Conservation (phyloP, 78 protist genomes). For the Dictyostelium brefeldianum region DNA sequence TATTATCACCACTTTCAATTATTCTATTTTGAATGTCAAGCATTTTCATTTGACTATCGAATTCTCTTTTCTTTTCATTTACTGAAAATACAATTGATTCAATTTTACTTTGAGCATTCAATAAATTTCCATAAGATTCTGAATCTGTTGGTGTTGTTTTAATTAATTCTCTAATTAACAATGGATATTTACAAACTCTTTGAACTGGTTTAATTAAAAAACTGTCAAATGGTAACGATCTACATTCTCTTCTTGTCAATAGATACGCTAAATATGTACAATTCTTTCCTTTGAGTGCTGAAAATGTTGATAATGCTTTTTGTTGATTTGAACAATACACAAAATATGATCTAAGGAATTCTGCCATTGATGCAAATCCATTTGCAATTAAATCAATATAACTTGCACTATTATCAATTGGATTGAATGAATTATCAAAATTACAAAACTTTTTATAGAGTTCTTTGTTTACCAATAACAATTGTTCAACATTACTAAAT, state of each 20-base stretch:
- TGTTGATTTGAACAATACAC: slow-evolving; percentile 75
- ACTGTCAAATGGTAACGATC: slow-evolving; percentile 67
- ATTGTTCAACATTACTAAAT: slow-evolving; percentile 77
- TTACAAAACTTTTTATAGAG: slow-evolving; percentile 34
- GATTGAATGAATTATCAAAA: background rate
- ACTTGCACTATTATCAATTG: background rate
- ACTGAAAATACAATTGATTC: slow-evolving; percentile 60
- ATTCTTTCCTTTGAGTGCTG: slow-evolving; percentile 45
- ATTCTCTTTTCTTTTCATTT: slow-evolving; percentile 83
- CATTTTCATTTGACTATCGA: slow-evolving; percentile 70
- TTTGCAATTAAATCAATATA: slow-evolving; percentile 43
- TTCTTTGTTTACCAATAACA: slow-evolving; percentile 33
- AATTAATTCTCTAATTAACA: slow-evolving; percentile 71
- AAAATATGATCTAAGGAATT: slow-evolving; percentile 47
- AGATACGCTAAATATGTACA: slow-evolving; percentile 57
- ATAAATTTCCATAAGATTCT: slow-evolving; percentile 8
- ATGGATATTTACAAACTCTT: slow-evolving; percentile 82
- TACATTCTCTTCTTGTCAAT: slow-evolving; percentile 73
- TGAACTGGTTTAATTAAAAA: slow-evolving; percentile 84
- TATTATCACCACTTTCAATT: slow-evolving; percentile 13
- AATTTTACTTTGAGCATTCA: slow-evolving; percentile 64
- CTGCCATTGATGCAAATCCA: slow-evolving; percentile 32
- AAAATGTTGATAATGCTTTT: slow-evolving; percentile 63
- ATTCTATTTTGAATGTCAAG: slow-evolving; percentile 54
- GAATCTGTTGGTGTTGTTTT: slow-evolving; percentile 47